Base-by-base conservation (phyloP, 352 stramenopile species). In the Phytophthora melonis region DNA sequence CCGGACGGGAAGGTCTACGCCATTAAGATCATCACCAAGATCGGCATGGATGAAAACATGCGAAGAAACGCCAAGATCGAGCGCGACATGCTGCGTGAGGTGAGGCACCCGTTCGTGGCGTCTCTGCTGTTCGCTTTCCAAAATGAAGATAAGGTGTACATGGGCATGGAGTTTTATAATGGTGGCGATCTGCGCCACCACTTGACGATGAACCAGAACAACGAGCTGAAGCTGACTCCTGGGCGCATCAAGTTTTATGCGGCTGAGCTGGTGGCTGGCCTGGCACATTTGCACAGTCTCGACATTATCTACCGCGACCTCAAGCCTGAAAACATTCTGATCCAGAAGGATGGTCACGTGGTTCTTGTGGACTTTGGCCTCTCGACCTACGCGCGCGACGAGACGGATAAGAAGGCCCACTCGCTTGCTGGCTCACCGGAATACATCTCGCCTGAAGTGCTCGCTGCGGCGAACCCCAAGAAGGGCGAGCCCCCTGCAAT, bases 81-180 rank as follows among this genome's bases (percentile, higher is more conserved):
- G 83, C 92, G 97, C 41, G 95, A 98, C 73, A 97, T 99, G 70
- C 77, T 99, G 41, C 93, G 93, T 8, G 83, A 97, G 39, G 90
- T 99, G 21, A 90, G 95, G 53, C 97, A 99, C 76, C 97, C 97
- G 36, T 99, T 99, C 69, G 97, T 99, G 34, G 97, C 98, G 55
- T 98, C 97, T 73, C 77, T 99, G 36, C 86, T 99, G 53, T 99
- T 98, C 81, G 97, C 97, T 1, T 99, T 99, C 79, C 97, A 99
- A 86, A 98, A 97, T 65, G 84, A 98, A 78, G 97, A 99, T 80
- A 99, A 99, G 75, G 85, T 99, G 52, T 99, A 99, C 84, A 93
- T 99, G 67, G 97, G 98, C 19, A 97, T 99, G 80, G 97, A 99
- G 81, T 99, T 99, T 75, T 99, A 98, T 86, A 97, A 98, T 53